Conservation (phyloP, 1,139 yeast genomes). For the Debaryomycetaceae sp. region DNA sequence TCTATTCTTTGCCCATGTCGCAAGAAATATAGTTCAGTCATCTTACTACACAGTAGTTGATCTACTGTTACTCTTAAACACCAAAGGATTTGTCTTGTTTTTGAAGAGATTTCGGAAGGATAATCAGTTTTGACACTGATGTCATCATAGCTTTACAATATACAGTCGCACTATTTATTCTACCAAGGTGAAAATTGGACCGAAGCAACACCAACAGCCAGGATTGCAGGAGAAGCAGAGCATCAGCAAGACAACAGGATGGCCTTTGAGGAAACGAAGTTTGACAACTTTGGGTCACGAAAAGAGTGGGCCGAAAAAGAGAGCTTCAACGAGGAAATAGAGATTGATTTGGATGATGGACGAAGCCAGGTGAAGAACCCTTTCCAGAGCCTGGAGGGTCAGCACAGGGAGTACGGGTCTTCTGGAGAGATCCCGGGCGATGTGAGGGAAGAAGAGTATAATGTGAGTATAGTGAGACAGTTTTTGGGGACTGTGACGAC, state of each 20-base stretch:
- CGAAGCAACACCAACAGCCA: neutral
- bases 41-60: constrained; percentile 6
- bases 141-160: neutral
- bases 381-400: neutral
- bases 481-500: constrained; percentile 26
- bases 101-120: neutral
- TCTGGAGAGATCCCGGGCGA: neutral
- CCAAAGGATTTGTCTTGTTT: neutral
- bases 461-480: neutral
- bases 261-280: neutral
- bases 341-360: neutral
- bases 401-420: neutral
- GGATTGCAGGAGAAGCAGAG: neutral
- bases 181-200: neutral
- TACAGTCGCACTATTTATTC: neutral
- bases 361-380: constrained; percentile 1
- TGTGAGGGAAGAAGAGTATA: neutral
- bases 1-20: constrained; percentile 48
- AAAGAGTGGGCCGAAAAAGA: neutral
- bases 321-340: neutral
- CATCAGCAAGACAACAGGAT: neutral
- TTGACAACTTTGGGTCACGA: neutral
- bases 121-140: neutral
- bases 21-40: constrained; percentile 43
- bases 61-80: neutral